Conservation (phyloP, 257 asterid genomes). For the Paraleonurus japonicus region DNA sequence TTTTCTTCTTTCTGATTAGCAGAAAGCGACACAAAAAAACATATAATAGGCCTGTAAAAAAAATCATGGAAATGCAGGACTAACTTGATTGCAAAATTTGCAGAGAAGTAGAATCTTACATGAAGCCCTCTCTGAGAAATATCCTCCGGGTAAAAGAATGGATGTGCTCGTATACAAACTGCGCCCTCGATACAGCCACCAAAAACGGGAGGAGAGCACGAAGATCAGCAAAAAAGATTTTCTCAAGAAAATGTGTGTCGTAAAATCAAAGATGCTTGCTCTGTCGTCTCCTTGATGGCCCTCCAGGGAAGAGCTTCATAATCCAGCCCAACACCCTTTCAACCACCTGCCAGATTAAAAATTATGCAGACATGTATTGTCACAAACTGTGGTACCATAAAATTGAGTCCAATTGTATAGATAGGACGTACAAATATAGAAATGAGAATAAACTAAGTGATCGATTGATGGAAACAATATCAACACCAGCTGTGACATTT, state of each 20-base stretch:
- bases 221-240: slow-evolving; percentile 33
- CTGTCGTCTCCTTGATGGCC: slow-evolving; percentile 75
- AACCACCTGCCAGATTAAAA: slow-evolving; percentile 62
- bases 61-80: slow-evolving; percentile 4
- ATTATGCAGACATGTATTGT: neutral
- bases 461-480: neutral
- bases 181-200: slow-evolving; percentile 46
- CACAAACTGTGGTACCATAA: neutral
- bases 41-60: neutral
- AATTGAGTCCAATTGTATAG: neutral
- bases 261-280: slow-evolving; percentile 67
- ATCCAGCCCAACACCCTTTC: slow-evolving; percentile 98
- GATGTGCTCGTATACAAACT: slow-evolving; percentile 41
- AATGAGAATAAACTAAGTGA: neutral
- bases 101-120: slow-evolving; percentile 18
- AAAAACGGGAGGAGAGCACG: slow-evolving; percentile 34
- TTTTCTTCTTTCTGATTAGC: neutral
- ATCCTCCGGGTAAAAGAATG: slow-evolving; percentile 45
- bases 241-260: neutral
- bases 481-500: neutral
- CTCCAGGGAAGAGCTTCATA: slow-evolving; percentile 96
- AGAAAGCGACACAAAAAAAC: neutral
- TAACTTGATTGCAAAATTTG: slow-evolving; percentile 27
- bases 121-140: slow-evolving; percentile 11
- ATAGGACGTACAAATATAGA: neutral